Percentiles rank a stretch among this genome's conserved stretches.
Conservation (phyloP, 306 rosid species). For the Gillenia trifoliata region DNA sequence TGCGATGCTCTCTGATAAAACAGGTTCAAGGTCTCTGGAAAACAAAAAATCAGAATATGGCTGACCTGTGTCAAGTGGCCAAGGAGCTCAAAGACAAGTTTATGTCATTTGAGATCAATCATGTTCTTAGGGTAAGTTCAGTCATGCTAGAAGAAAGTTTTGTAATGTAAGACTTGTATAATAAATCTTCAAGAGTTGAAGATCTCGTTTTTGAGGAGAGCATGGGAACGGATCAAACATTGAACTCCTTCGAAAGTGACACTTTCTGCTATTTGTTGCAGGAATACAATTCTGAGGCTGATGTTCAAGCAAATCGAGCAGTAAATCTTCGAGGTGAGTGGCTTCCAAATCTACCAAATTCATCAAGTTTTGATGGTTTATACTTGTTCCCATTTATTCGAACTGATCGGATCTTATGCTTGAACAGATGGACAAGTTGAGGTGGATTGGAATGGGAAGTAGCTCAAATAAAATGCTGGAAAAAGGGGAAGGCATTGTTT, state of each 20-base stretch:
- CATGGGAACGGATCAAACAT: background rate
- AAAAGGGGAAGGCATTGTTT: background rate
- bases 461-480: background rate
- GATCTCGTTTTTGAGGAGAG: background rate
- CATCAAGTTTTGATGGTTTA: background rate
- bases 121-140: slow-evolving; percentile 57
- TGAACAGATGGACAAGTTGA: slow-evolving; percentile 71
- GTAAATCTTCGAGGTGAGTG: background rate
- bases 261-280: slow-evolving; percentile 26
- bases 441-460: slow-evolving; percentile 35
- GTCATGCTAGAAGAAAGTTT: background rate
- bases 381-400: slow-evolving; percentile 1
- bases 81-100: slow-evolving; percentile 54
- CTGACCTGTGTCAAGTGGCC: slow-evolving; percentile 50
- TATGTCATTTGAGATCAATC: slow-evolving; percentile 60
- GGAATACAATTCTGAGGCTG: slow-evolving; percentile 77
- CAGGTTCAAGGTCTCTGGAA: slow-evolving; percentile 78
- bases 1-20: slow-evolving; percentile 8
- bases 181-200: background rate
- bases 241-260: background rate
- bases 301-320: slow-evolving; percentile 65
- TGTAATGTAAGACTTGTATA: background rate
- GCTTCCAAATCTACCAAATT: background rate
- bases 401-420: slow-evolving; percentile 15
- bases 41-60: slow-evolving; percentile 61